A percentile compares a stretch with the other conserved stretches of the same genome.
Conservation (phyloP, 177 flowering plant species). For the Vitis hybrid region DNA sequence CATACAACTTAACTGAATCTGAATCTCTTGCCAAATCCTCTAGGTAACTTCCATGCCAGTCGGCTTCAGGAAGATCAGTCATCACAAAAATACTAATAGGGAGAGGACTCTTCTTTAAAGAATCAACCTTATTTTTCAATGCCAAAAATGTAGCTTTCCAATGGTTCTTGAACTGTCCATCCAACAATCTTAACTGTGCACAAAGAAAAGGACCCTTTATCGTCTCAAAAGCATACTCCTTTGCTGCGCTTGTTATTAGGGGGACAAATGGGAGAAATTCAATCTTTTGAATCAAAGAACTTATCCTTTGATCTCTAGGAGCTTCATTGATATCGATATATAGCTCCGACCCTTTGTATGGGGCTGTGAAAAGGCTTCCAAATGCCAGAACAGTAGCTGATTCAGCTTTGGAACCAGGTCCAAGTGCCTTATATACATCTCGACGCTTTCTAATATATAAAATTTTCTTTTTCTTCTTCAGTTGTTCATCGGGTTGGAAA, state of each 20-base stretch:
- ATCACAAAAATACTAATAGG: constrained; percentile 78
- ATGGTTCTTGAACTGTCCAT: constrained; percentile 98
- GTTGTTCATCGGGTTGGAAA: constrained; percentile 84
- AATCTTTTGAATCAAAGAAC: constrained; percentile 51
- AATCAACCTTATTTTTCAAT: constrained; percentile 56
- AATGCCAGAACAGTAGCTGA: constrained; percentile 68
- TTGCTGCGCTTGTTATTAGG: constrained; percentile 70
- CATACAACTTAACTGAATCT: constrained; percentile 48
- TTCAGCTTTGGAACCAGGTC: constrained; percentile 71
- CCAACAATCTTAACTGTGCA: constrained; percentile 89
- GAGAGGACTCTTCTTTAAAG: constrained; percentile 33
- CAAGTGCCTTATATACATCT: constrained; percentile 72
- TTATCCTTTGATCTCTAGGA: constrained; percentile 57
- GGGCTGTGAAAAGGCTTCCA: constrained; percentile 86
- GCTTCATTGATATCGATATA: constrained; percentile 73
- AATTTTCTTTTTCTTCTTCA: constrained; percentile 65
- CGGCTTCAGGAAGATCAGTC: constrained; percentile 89
- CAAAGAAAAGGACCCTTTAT: constrained; percentile 81
- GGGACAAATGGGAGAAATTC: constrained; percentile 77
- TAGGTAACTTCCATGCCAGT: constrained; percentile 81
- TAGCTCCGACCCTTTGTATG: constrained; percentile 79
- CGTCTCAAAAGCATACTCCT: constrained; percentile 45
- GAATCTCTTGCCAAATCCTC: constrained; percentile 63
- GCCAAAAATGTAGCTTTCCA: constrained; percentile 67
- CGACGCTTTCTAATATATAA: constrained; percentile 62